Conservation (phyloP, 768 basidiomycete species). For the Galerina sulciceps region DNA sequence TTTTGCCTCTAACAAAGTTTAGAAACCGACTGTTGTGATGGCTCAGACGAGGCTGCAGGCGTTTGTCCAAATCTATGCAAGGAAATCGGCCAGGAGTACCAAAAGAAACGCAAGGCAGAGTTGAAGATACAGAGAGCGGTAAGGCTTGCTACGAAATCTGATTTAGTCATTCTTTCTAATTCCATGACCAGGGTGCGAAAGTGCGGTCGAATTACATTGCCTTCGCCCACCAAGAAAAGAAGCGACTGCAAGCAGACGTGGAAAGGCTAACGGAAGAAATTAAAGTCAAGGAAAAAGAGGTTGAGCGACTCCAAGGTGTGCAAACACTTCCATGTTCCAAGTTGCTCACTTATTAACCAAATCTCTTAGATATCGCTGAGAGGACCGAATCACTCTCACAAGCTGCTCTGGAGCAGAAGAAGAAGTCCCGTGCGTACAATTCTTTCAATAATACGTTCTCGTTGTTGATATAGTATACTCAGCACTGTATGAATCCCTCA, state of each 20-base stretch:
- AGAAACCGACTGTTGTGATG: constrained; percentile 96
- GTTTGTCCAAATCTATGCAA: constrained; percentile 80
- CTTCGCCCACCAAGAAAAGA: constrained; percentile 89
- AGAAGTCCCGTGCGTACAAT: constrained; percentile 73
- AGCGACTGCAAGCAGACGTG: constrained; percentile 71
- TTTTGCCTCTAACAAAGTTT: constrained; percentile 16
- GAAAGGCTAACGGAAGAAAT: constrained; percentile 62
- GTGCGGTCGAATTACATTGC: constrained; percentile 88
- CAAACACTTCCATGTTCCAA: not conserved
- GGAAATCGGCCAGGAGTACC: constrained; percentile 72
- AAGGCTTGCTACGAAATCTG: constrained; percentile 24
- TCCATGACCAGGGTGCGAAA: constrained; percentile 74
- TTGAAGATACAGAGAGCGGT: constrained; percentile 82
- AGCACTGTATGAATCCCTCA: constrained; percentile 82
- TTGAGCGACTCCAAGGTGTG: constrained; percentile 72
- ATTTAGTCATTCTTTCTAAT: not conserved
- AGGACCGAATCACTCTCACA: constrained; percentile 78
- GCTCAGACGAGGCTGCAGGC: constrained; percentile 87
- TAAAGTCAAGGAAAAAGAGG: constrained; percentile 66
- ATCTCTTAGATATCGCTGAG: constrained; percentile 69
- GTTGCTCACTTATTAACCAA: not conserved
- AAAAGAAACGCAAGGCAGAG: constrained; percentile 72
- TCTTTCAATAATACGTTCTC: not conserved
- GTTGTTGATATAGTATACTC: constrained; percentile 1
- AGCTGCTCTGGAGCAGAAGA: constrained; percentile 82